Conservation (phyloP, 176 grass and related monocot genomes). For the Avena atlantica region DNA sequence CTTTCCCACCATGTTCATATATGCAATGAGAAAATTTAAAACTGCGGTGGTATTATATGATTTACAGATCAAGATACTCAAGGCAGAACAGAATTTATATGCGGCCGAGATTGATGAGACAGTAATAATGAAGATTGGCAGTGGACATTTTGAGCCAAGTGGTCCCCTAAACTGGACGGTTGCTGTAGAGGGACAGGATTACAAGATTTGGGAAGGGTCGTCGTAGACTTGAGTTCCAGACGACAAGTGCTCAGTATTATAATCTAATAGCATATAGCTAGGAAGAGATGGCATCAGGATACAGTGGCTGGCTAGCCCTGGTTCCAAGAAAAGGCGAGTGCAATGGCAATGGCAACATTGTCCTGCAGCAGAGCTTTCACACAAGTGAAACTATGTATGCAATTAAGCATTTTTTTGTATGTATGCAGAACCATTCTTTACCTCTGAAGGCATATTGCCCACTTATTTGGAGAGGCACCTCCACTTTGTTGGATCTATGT, state of each 20-base stretch:
- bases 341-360: constrained; percentile 24
- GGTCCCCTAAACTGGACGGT: constrained; percentile 63
- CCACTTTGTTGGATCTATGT: constrained; percentile 31
- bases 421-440: constrained; percentile 29
- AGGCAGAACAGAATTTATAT: constrained; percentile 83
- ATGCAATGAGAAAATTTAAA: background rate
- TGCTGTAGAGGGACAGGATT: constrained; percentile 74
- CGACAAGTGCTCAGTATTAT: background rate
- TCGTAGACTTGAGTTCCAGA: constrained; percentile 17
- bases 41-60: background rate
- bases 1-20: background rate
- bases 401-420: constrained; percentile 21
- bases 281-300: constrained; percentile 31
- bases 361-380: constrained; percentile 9
- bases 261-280: constrained; percentile 34
- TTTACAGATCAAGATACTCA: constrained; percentile 82
- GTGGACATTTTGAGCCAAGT: constrained; percentile 77
- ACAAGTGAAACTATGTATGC: background rate
- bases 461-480: constrained; percentile 2
- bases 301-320: background rate
- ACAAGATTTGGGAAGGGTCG: constrained; percentile 82
- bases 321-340: background rate
- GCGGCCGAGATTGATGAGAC: constrained; percentile 83
- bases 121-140: constrained; percentile 80
- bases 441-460: constrained; percentile 47